Percentiles rank a stretch among this genome's conserved stretches.
Evolutionary conservation across 768 basidiomycete species (phyloP).

Genomic region (Russula virescens): DNA sequence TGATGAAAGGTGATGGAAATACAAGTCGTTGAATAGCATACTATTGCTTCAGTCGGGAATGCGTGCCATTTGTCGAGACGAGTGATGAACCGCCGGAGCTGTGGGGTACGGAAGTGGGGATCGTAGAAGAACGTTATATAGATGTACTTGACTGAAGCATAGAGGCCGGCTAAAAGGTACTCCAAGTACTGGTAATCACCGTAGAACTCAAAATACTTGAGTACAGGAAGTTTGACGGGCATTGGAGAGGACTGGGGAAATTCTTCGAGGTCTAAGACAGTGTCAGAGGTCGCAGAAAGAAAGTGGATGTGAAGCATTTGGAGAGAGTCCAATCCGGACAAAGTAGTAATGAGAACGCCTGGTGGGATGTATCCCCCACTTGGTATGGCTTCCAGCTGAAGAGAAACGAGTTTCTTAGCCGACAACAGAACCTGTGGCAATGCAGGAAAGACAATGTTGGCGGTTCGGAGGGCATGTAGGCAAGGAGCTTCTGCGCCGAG

Average conservation of each 20-base stretch:
- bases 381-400: conserved; percentile 7
- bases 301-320: background rate
- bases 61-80: background rate
- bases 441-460: background rate
- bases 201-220: background rate
- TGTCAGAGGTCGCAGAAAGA: background rate
- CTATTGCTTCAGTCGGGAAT: background rate
- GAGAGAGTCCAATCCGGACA: background rate
- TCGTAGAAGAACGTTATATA: conserved; percentile 4
- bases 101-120: background rate
- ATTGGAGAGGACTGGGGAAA: too few species aligned
- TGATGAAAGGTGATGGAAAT: background rate
- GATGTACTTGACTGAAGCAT: background rate
- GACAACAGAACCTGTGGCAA: background rate
- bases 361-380: background rate
- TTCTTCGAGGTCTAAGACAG: background rate
- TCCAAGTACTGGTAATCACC: conserved; percentile 6
- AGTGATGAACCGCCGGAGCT: background rate
- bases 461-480: background rate
- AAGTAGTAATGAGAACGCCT: background rate
- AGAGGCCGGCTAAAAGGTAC: background rate
- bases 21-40: background rate
- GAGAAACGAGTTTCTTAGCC: background rate
- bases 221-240: background rate
- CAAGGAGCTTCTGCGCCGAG: background rate